phyloP scores from a whole-genome alignment of 371 early-diverging fungal genomes.

The Haplosporangium sp. region DNA sequence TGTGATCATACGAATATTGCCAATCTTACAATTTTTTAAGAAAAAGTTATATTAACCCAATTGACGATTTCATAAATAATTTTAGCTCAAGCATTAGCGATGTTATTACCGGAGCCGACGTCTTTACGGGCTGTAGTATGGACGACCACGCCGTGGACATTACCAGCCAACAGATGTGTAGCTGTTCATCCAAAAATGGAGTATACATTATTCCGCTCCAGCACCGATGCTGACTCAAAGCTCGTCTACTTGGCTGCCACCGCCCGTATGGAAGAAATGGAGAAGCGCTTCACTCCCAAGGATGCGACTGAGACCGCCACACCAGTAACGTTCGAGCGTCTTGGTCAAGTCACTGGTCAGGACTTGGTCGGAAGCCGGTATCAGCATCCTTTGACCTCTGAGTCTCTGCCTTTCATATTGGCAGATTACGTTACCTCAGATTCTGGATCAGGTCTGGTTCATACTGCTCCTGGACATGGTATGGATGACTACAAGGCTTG shows the following conservation, averaged over 20 bases:
- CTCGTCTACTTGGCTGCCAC: constrained; percentile 63
- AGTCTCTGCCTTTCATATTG: constrained; percentile 64
- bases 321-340: constrained; percentile 14
- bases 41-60: too few species aligned
- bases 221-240: constrained; percentile 19
- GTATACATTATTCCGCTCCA: constrained; percentile 71
- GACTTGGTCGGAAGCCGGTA: constrained; percentile 79
- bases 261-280: constrained; percentile 59
- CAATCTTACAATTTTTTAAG: too few species aligned
- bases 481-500: constrained; percentile 93
- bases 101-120: constrained; percentile 12
- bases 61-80: neutral
- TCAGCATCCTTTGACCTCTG: constrained; percentile 70
- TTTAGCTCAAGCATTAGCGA: constrained; percentile 22
- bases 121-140: constrained; percentile 79
- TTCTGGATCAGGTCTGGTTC: constrained; percentile 90
- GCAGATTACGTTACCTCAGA: constrained; percentile 86
- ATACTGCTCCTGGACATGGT: constrained; percentile 96
- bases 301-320: constrained; percentile 7
- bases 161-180: constrained; percentile 90
- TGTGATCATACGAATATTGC: too few species aligned
- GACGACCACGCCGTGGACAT: constrained; percentile 98
- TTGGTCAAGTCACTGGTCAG: constrained; percentile 60
- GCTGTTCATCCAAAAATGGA: constrained; percentile 80
- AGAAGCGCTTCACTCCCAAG: constrained; percentile 22